These are phyloP conservation scores for Phytophthora aleatoria DNA, from an alignment of 352 stramenopile species.

Conservation along the genomic window DNA sequence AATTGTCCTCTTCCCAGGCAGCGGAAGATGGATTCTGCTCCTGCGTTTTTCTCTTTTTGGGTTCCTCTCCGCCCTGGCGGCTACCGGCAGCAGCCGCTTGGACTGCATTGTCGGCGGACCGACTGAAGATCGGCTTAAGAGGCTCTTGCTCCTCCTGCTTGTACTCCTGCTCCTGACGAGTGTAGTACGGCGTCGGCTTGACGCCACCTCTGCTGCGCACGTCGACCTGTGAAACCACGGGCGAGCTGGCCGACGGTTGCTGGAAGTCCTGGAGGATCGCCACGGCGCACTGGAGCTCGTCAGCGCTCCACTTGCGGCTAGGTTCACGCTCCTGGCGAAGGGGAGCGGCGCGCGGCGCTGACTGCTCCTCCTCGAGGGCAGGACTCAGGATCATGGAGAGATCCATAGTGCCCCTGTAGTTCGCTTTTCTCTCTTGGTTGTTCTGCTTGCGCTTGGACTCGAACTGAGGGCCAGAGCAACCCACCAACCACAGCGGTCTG, in stretches of 20 bases:
- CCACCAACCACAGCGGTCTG: slow-evolving; percentile 38
- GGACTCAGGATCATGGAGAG: slow-evolving; percentile 59
- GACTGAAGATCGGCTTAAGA: neutral
- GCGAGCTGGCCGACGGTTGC: slow-evolving; percentile 14
- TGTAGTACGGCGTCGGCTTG: slow-evolving; percentile 9
- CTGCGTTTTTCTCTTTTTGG: slow-evolving; percentile 6
- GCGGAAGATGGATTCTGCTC: slow-evolving; percentile 6
- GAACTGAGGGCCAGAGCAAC: slow-evolving; percentile 44
- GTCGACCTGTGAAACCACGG: slow-evolving; percentile 5
- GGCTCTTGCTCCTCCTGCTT: slow-evolving; percentile 13
- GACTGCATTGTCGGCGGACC: slow-evolving; percentile 7
- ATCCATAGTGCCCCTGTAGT: slow-evolving; percentile 37
- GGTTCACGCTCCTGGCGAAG: slow-evolving; percentile 8
- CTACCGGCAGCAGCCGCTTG: slow-evolving; percentile 2
- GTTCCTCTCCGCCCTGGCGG: slow-evolving; percentile 6
- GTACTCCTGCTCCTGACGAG: slow-evolving; percentile 27
- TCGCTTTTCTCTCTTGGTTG: slow-evolving; percentile 8
- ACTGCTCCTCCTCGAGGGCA: slow-evolving; percentile 39
- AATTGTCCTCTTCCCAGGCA: slow-evolving; percentile 32
- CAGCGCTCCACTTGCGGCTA: slow-evolving; percentile 43
- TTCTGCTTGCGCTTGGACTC: slow-evolving; percentile 32
- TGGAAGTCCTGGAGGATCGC: slow-evolving; percentile 73
- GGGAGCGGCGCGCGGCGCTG: slow-evolving; percentile 4
- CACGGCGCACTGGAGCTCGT: slow-evolving; percentile 67
- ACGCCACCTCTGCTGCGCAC: neutral